A percentile compares a stretch with the other conserved stretches of the same genome.
Conservation (phyloP, 768 basidiomycete genomes). For the Udeniomyces megalosporus region DNA sequence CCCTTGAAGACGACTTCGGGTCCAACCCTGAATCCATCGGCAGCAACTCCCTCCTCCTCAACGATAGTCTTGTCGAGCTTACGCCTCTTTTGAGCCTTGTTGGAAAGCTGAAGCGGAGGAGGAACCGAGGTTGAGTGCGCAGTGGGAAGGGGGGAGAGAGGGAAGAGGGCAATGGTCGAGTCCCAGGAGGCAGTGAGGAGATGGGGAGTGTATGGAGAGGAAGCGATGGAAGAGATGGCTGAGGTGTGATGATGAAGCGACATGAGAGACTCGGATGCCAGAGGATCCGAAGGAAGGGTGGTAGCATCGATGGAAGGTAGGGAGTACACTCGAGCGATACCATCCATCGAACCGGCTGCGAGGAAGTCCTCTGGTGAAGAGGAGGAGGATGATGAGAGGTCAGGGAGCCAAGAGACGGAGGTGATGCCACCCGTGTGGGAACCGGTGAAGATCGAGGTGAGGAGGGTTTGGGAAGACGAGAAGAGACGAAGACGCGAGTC, state of each 20-base stretch:
- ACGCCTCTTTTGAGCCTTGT: conserved; percentile 45
- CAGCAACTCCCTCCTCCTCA: conserved; percentile 31
- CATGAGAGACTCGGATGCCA: conserved; percentile 37
- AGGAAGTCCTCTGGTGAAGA: conserved; percentile 27
- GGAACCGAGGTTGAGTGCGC: conserved; percentile 38
- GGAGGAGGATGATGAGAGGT: conserved; percentile 17
- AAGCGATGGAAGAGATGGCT: conserved; percentile 54
- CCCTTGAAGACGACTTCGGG: conserved; percentile 61
- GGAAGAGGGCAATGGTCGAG: conserved; percentile 55
- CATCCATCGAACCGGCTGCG: conserved; percentile 29
- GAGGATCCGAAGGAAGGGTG: conserved; percentile 1
- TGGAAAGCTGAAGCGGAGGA: conserved; percentile 13
- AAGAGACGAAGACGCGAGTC: conserved; percentile 62
- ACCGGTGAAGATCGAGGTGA: conserved; percentile 33
- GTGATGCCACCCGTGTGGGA: conserved; percentile 26
- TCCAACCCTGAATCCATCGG: conserved; percentile 33
- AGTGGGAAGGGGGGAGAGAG: conserved; percentile 16
- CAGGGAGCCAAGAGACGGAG: conserved; percentile 26
- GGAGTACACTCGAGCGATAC: conserved; percentile 26
- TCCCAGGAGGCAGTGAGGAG: conserved; percentile 83
- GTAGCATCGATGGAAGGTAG: conserved; percentile 28
- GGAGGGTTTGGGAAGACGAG: conserved; percentile 47
- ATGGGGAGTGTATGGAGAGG: conserved; percentile 36
- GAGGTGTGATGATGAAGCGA: conserved; percentile 70
- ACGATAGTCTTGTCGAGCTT: conserved; percentile 35